Evolutionary conservation across 768 basidiomycete genomes (phyloP).

Genomic region (Chlorophyllum brunneum): DNA sequence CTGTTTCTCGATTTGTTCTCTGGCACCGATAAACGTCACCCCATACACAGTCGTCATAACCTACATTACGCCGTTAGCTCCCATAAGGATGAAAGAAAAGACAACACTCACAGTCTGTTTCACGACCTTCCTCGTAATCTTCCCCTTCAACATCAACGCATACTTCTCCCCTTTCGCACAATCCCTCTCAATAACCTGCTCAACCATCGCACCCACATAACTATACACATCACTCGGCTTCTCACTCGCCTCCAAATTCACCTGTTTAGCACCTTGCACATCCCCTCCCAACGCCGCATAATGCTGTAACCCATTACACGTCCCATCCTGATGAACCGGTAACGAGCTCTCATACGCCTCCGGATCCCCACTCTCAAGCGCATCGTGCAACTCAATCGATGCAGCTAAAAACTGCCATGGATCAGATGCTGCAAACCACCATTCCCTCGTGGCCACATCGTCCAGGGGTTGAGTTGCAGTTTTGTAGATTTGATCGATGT

Average conservation of each 20-base stretch:
- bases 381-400: conserved; percentile 76
- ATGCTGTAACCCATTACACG: conserved; percentile 97
- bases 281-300: conserved; percentile 98
- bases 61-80: conserved; percentile 27
- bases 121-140: conserved; percentile 89
- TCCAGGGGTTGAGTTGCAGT: conserved; percentile 34
- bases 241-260: conserved; percentile 83
- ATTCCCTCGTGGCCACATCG: conserved; percentile 50
- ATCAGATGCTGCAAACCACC: conserved; percentile 93
- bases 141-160: conserved; percentile 66
- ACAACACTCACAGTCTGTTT: conserved; percentile 83
- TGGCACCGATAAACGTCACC: conserved; percentile 92
- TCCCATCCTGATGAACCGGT: conserved; percentile 98
- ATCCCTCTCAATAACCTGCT: conserved; percentile 58
- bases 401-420: conserved; percentile 97
- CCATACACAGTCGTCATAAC: conserved; percentile 99
- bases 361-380: neutral
- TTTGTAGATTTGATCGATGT: conserved; percentile 76
- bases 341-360: conserved; percentile 71
- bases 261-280: conserved; percentile 80
- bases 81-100: neutral
- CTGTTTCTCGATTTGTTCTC: conserved; percentile 92
- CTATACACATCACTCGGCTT: conserved; percentile 95
- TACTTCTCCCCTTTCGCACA: conserved; percentile 43
- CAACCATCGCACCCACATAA: conserved; percentile 84